Evolutionary conservation across 495 filamentous ascomycete genomes (phyloP).

Genomic region (Neurospora sp.): DNA sequence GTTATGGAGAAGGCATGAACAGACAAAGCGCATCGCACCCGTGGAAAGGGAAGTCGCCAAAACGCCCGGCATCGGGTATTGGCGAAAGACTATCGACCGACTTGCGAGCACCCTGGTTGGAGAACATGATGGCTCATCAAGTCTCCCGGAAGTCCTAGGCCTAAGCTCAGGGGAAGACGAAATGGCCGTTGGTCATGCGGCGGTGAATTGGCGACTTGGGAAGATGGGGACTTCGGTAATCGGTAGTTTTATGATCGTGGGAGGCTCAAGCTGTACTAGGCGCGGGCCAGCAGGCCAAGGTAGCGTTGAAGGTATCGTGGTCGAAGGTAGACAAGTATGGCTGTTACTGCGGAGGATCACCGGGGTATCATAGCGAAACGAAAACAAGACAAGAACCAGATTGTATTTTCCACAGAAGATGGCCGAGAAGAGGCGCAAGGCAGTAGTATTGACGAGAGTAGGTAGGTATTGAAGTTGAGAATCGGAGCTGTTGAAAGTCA

Average conservation of each 20-base stretch:
- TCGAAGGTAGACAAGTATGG: neutral
- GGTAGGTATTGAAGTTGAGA: neutral
- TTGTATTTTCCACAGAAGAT: neutral
- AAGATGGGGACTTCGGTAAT: neutral
- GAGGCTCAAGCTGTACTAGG: neutral
- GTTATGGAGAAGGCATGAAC: constrained; percentile 1
- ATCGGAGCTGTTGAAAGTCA: neutral
- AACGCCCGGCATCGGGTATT: constrained; percentile 35
- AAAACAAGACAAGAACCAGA: neutral
- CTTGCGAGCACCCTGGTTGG: constrained; percentile 50
- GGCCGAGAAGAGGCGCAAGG: neutral
- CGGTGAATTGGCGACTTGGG: neutral
- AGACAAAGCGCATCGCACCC: constrained; percentile 19
- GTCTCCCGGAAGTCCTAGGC: constrained; percentile 9
- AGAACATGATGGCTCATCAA: constrained; percentile 46
- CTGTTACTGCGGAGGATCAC: constrained; percentile 8
- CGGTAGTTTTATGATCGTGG: neutral
- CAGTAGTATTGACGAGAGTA: neutral
- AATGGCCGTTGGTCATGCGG: neutral
- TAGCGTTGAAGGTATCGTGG: neutral
- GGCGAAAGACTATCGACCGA: constrained; percentile 59
- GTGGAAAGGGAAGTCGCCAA: constrained; percentile 52
- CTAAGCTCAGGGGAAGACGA: neutral
- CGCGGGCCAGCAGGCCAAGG: neutral
- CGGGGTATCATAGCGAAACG: constrained; percentile 25